These are phyloP conservation scores for Wickerhamiella cacticola DNA, from an alignment of 805 yeast species.

Conservation along the genomic window DNA sequence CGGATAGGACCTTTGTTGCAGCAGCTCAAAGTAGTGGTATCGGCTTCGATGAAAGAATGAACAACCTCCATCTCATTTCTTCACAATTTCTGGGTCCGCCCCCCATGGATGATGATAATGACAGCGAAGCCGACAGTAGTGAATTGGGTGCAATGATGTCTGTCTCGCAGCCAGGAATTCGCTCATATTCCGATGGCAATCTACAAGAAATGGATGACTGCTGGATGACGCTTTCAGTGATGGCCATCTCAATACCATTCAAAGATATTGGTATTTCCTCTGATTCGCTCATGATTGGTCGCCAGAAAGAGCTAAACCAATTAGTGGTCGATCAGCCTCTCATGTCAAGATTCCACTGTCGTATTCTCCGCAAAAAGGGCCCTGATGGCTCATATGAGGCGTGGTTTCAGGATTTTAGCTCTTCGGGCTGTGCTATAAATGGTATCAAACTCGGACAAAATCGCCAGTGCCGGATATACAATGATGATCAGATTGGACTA, in stretches of 20 bases:
- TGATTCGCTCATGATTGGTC: slow-evolving; percentile 60
- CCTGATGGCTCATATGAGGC: slow-evolving; percentile 39
- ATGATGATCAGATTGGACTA: background rate
- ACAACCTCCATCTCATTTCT: background rate
- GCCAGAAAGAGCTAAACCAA: slow-evolving; percentile 37
- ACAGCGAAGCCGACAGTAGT: slow-evolving; percentile 4
- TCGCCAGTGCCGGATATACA: background rate
- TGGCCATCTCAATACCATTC: slow-evolving; percentile 35
- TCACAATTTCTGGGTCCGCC: slow-evolving; percentile 3
- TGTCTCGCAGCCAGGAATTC: slow-evolving; percentile 17
- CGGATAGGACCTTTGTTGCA: slow-evolving; percentile 4
- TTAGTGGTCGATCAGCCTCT: slow-evolving; percentile 53
- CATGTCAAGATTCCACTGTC: slow-evolving; percentile 75
- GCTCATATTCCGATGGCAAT: slow-evolving; percentile 22
- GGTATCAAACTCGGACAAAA: background rate
- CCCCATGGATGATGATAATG: slow-evolving; percentile 3
- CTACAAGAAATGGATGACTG: slow-evolving; percentile 34
- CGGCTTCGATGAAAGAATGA: background rate
- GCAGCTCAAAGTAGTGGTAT: slow-evolving; percentile 6
- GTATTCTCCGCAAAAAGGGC: slow-evolving; percentile 35
- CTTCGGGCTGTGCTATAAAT: slow-evolving; percentile 5
- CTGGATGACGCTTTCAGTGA: slow-evolving; percentile 48
- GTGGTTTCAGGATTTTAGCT: slow-evolving; percentile 43
- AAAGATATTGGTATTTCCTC: slow-evolving; percentile 50
- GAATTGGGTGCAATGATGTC: background rate